These are phyloP conservation scores for Camellia sinensis DNA, from an alignment of 148 eudicot genomes.

Conservation along the genomic window DNA sequence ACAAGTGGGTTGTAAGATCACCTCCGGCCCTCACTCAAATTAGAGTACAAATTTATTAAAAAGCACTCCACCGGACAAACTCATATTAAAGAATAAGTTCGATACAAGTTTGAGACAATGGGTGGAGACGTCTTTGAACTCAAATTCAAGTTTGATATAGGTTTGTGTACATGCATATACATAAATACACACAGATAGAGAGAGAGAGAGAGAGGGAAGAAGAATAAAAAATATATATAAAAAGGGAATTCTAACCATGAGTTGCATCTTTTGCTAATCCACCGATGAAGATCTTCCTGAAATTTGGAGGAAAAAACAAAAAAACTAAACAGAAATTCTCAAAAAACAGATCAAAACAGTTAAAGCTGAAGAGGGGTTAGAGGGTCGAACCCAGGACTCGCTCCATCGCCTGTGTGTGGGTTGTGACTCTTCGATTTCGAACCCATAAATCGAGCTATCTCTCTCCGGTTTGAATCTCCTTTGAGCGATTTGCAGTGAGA, in stretches of 20 bases:
- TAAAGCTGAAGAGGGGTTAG: not conserved
- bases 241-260: constrained; percentile 23
- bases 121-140: too few species aligned
- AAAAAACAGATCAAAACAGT: not conserved
- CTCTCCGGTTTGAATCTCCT: not conserved
- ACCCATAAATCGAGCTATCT: constrained; percentile 19
- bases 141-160: too few species aligned
- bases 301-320: not conserved
- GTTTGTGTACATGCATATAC: not conserved
- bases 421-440: constrained; percentile 32
- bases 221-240: too few species aligned
- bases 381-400: constrained; percentile 48
- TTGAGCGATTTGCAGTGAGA: not conserved
- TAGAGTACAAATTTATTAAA: too few species aligned
- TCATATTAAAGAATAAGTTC: too few species aligned
- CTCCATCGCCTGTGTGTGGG: constrained; percentile 46
- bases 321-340: not conserved
- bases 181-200: not conserved
- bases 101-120: too few species aligned
- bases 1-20: too few species aligned
- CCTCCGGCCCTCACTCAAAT: too few species aligned
- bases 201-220: not conserved
- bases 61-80: too few species aligned
- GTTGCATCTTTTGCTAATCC: constrained; percentile 66
- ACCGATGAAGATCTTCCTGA: constrained; percentile 76